Evolutionary conservation across 2,329 filamentous ascomycete genomes (phyloP).

Genomic region (Monilinia vaccinii-corymbosi): DNA sequence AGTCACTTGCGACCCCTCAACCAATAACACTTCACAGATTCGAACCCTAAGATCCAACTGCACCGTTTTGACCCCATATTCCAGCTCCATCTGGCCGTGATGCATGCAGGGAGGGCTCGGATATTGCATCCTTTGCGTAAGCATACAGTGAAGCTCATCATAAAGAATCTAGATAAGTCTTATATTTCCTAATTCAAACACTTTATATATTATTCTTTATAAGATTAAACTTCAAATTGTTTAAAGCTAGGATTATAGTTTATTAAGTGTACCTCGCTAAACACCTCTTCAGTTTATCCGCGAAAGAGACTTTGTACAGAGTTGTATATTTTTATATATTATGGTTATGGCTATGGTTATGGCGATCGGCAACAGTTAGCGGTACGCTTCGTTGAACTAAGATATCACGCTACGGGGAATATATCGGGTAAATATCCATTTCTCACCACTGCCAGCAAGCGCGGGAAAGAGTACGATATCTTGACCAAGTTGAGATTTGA

Average conservation of each 20-base stretch:
- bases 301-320: background rate
- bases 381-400: background rate
- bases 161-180: too few species aligned
- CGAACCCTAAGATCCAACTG: background rate
- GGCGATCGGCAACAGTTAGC: background rate
- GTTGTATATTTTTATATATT: background rate
- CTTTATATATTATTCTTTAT: too few species aligned
- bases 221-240: too few species aligned
- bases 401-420: background rate
- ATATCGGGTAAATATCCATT: background rate
- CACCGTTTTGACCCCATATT: background rate
- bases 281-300: too few species aligned
- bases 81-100: background rate
- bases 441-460: background rate
- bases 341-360: background rate
- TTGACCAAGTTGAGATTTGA: background rate
- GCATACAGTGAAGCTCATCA: too few species aligned
- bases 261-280: too few species aligned
- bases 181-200: too few species aligned
- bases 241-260: too few species aligned
- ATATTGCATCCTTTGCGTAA: background rate
- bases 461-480: too few species aligned
- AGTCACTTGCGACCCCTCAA: too few species aligned
- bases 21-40: background rate
- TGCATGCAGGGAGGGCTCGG: background rate